phyloP scores from a whole-genome alignment of 371 early-diverging fungal genomes.

The Haplosporangium sp. region DNA sequence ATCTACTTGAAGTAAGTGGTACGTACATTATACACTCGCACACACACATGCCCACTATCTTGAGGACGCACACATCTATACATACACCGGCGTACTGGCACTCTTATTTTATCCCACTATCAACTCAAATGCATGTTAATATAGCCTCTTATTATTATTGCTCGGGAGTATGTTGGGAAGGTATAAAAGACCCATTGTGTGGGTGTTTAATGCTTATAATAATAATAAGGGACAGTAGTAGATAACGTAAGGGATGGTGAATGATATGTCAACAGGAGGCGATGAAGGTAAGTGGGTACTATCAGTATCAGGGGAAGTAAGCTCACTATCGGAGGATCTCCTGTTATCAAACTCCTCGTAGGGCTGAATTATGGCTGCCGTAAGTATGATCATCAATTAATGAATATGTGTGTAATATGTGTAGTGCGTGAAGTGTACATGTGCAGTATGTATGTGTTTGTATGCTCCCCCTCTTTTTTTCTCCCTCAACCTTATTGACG shows the following conservation, averaged over 20 bases:
- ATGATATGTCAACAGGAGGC: background rate
- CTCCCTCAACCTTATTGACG: constrained; percentile 14
- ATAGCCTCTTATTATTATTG: background rate
- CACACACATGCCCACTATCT: background rate
- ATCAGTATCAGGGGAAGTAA: no score
- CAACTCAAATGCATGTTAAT: background rate
- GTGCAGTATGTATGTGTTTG: background rate
- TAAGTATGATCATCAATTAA: background rate
- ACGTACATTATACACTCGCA: background rate
- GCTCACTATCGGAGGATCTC: background rate
- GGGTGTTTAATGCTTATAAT: background rate
- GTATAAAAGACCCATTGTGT: background rate
- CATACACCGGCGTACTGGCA: no score
- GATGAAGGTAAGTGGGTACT: background rate
- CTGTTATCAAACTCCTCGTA: background rate
- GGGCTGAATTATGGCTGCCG: background rate
- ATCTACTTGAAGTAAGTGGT: background rate
- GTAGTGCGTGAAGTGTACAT: no score
- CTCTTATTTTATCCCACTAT: background rate
- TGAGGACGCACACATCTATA: background rate
- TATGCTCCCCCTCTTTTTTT: background rate
- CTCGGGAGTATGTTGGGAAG: background rate
- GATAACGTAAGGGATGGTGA: background rate
- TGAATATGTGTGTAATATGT: no score
- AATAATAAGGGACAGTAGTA: background rate